Percentiles rank a stretch among this genome's conserved stretches.
Evolutionary conservation across 2,329 filamentous ascomycete species (phyloP).

Genomic region (Cercospora janseana): DNA sequence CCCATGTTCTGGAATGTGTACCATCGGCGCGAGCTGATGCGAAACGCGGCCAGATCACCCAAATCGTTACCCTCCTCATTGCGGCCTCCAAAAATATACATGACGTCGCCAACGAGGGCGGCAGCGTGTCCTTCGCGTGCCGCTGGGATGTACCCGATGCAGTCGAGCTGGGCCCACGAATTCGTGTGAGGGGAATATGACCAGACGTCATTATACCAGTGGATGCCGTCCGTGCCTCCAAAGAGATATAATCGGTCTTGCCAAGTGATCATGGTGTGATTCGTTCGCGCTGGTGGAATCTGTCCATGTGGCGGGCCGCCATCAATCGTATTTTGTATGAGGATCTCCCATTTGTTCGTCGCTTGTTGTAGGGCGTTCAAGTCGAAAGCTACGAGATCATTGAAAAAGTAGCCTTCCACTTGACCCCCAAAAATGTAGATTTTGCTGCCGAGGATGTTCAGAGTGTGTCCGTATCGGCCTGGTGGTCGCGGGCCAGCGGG

Average conservation of each 20-base stretch:
- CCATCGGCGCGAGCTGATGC: conserved; percentile 82
- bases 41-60: conserved; percentile 85
- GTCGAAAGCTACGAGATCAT: conserved; percentile 92
- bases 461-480: conserved; percentile 89
- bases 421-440: conserved; percentile 98
- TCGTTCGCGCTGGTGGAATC: conserved; percentile 85
- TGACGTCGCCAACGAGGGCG: conserved; percentile 90
- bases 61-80: conserved; percentile 91
- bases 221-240: conserved; percentile 89
- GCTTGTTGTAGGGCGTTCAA: conserved; percentile 90
- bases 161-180: conserved; percentile 83
- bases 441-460: conserved; percentile 95
- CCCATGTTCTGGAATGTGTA: conserved; percentile 99
- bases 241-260: conserved; percentile 97
- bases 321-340: conserved; percentile 72
- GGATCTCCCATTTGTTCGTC: conserved; percentile 88
- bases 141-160: conserved; percentile 94
- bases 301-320: conserved; percentile 60
- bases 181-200: conserved; percentile 83
- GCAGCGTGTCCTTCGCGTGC: conserved; percentile 93
- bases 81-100: conserved; percentile 97
- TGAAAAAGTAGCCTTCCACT: conserved; percentile 97
- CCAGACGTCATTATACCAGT: conserved; percentile 99
- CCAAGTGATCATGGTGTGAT: conserved; percentile 87
- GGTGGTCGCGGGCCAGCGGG: conserved; percentile 82